A percentile compares a stretch with the other conserved stretches of the same genome.
These are phyloP conservation scores for Erysimum pusillum DNA, from an alignment of 441 rosid genomes.

Conservation along the genomic window DNA sequence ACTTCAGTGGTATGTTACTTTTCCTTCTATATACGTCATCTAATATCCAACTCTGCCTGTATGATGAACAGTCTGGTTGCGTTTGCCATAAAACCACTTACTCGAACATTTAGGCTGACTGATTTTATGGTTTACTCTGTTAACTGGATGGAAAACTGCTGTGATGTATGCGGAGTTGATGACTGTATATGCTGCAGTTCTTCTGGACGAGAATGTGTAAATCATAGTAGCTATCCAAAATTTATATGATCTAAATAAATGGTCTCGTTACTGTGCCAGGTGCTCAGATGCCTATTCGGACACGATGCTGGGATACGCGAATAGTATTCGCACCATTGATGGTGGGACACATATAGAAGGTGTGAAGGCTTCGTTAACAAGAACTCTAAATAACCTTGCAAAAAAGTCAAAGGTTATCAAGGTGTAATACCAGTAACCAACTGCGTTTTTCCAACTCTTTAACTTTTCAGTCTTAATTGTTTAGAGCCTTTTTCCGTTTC, in stretches of 20 bases:
- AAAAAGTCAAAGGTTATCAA: slow-evolving; percentile 88
- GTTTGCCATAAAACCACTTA: slow-evolving; percentile 4
- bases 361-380: slow-evolving; percentile 85
- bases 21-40: slow-evolving; percentile 12
- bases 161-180: slow-evolving; percentile 8
- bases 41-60: not conserved
- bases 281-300: slow-evolving; percentile 97
- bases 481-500: slow-evolving; percentile 1
- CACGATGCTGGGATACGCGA: slow-evolving; percentile 93
- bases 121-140: slow-evolving; percentile 19
- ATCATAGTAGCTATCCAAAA: slow-evolving; percentile 13
- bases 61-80: slow-evolving; percentile 11
- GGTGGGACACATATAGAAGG: slow-evolving; percentile 98
- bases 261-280: slow-evolving; percentile 58
- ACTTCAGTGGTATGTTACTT: slow-evolving; percentile 81
- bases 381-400: slow-evolving; percentile 85
- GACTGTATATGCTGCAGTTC: slow-evolving; percentile 18
- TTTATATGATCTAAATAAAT: slow-evolving; percentile 15
- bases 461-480: slow-evolving; percentile 12
- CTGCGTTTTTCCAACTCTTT: slow-evolving; percentile 2
- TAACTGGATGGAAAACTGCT: slow-evolving; percentile 5
- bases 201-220: slow-evolving; percentile 14
- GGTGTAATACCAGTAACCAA: slow-evolving; percentile 46
- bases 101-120: slow-evolving; percentile 8
- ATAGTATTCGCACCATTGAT: slow-evolving; percentile 92